phyloP scores from a whole-genome alignment of 2,329 filamentous ascomycete genomes.

The Teratosphaeria nubilosa region DNA sequence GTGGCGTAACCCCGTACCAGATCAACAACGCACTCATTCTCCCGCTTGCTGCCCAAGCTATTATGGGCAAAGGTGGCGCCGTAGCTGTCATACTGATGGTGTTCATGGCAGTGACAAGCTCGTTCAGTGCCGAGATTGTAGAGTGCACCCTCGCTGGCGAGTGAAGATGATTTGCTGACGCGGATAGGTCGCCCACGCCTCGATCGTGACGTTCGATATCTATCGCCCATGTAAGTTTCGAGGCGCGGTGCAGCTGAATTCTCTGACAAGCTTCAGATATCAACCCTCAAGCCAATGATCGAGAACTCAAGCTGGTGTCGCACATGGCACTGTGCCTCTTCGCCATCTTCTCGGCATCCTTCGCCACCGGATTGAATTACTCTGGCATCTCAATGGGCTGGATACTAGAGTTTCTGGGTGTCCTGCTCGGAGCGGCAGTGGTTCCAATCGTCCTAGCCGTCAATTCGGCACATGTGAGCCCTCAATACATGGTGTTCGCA shows the following conservation, averaged over 20 bases:
- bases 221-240: constrained; percentile 25
- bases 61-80: constrained; percentile 29
- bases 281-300: constrained; percentile 23
- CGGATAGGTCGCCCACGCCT: constrained; percentile 22
- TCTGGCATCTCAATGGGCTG: not conserved
- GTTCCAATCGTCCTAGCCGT: not conserved
- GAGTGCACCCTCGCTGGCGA: no score
- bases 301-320: constrained; percentile 18
- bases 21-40: not conserved
- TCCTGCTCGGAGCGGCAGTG: not conserved
- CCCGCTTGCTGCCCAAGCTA: constrained; percentile 23
- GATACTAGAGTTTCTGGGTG: not conserved
- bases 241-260: not conserved
- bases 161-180: not conserved
- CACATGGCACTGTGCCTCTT: not conserved
- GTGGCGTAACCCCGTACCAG: not conserved
- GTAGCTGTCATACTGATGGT: constrained; percentile 31
- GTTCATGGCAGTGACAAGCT: constrained; percentile 40
- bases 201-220: constrained; percentile 31
- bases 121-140: constrained; percentile 37
- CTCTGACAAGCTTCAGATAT: constrained; percentile 14
- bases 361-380: not conserved
- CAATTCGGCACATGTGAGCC: not conserved
- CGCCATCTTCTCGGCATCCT: not conserved
- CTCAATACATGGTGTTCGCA: not conserved